A percentile compares a stretch with the other conserved stretches of the same genome.
These are phyloP conservation scores for Ogataea siamensis DNA, from an alignment of 805 yeast genomes.

Conservation along the genomic window DNA sequence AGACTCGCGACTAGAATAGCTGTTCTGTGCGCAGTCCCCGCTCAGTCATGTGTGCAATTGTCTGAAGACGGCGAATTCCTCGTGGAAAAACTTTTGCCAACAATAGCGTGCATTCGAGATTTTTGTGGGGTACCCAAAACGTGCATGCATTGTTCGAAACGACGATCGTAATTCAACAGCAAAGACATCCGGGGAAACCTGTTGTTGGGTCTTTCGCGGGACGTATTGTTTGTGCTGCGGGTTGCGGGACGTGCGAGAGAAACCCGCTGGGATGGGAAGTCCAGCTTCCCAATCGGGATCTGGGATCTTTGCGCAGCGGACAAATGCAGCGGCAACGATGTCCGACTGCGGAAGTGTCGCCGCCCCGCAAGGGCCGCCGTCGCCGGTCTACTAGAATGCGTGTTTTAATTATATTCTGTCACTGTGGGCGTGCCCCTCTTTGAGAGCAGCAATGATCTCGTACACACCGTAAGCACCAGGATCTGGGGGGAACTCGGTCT, in stretches of 20 bases:
- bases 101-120: neutral
- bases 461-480: slow-evolving; percentile 43
- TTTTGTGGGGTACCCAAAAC: neutral
- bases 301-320: neutral
- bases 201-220: neutral
- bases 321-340: neutral
- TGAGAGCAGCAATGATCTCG: slow-evolving; percentile 33
- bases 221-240: neutral
- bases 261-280: neutral
- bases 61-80: neutral
- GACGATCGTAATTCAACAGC: neutral
- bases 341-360: too few species aligned
- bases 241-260: neutral
- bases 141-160: neutral
- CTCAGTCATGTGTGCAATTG: neutral
- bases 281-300: neutral
- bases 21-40: too few species aligned
- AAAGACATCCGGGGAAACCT: neutral
- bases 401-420: neutral
- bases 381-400: too few species aligned
- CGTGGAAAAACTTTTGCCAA: neutral
- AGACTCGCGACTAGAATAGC: too few species aligned
- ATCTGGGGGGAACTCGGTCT: slow-evolving; percentile 36
- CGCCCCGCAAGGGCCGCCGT: too few species aligned
- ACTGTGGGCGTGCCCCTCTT: neutral